Base-by-base conservation (phyloP, 2,329 filamentous ascomycete genomes). In the Ploettnerulaceae sp. region DNA sequence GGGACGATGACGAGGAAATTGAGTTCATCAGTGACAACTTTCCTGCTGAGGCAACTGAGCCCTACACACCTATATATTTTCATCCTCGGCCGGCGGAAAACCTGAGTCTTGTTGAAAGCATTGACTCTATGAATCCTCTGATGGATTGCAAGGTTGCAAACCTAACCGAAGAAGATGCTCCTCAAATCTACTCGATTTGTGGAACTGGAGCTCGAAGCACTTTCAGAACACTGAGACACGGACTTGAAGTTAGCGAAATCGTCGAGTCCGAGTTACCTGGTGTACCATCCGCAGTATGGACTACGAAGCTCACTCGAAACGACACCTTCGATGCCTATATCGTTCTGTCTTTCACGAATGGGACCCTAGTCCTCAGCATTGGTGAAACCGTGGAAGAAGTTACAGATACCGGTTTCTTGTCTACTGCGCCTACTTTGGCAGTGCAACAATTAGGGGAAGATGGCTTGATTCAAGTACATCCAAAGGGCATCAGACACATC, bases 301-400 rank as follows among this genome's bases (percentile, higher is more conserved):
- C 93, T 0, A 89, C 94, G 0, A 96, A 95, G 65, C 71, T 95
- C 36, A 85, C 81, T 28, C 80, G 81, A 15, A 77, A 79, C 14
- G 91, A 97, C 57, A 80, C 91, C 57, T 95, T 84, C 55, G 91
- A 98, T 67, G 85, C 89, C 0, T 96, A 97, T 62, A 95, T 98
- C 51, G 80, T 98, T n/a, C 75, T 99, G 4, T 95, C 89, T 2
- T 93, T 95, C 61, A 82, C 84, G 29, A 94, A 94, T 57, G 86
- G 82, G 22, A 98, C 93, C 0, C 74, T 97, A 9, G 90, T 97
- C 1, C 73, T 98, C 12, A 94, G 89, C 61, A 96, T 98, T 55
- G 93, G 91, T 3, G 93, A 98, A 64, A 95, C 90, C 1, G 93
- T 98, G 0, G 90, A 96, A 64, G 89, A 97, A 67, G 89, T 96